Conservation (phyloP, 306 rosid species). For the Dryas octopetala region DNA sequence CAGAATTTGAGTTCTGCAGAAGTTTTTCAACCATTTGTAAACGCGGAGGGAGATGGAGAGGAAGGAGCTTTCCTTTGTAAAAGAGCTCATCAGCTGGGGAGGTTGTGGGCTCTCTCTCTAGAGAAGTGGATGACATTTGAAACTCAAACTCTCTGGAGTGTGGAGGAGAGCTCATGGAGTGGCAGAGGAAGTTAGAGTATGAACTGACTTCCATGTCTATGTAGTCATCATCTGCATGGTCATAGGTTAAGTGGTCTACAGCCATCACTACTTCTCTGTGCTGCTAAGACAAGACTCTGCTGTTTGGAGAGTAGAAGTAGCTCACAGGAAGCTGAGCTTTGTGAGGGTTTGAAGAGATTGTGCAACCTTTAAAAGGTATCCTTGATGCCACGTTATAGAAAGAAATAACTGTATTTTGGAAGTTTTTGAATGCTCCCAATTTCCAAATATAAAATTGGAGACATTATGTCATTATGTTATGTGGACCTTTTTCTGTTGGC, state of each 20-base stretch:
- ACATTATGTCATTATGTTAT: slow-evolving; percentile 14
- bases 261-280: slow-evolving; percentile 49
- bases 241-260: slow-evolving; percentile 42
- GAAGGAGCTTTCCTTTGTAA: slow-evolving; percentile 97
- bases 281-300: slow-evolving; percentile 1
- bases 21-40: slow-evolving; percentile 86
- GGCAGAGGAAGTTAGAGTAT: slow-evolving; percentile 48
- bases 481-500: slow-evolving; percentile 31
- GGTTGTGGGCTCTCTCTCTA: slow-evolving; percentile 61
- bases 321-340: slow-evolving; percentile 37
- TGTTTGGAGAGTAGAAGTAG: slow-evolving; percentile 8
- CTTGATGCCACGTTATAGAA: slow-evolving; percentile 29
- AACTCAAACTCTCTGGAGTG: slow-evolving; percentile 88
- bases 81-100: slow-evolving; percentile 99
- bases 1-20: slow-evolving; percentile 49
- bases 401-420: slow-evolving; percentile 8
- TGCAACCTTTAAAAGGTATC: slow-evolving; percentile 44
- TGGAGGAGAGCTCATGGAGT: slow-evolving; percentile 45
- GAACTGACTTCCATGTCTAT: slow-evolving; percentile 90
- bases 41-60: slow-evolving; percentile 94
- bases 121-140: slow-evolving; percentile 72
- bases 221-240: slow-evolving; percentile 78
- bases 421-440: slow-evolving; percentile 28
- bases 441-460: slow-evolving; percentile 38
- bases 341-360: slow-evolving; percentile 42